Evolutionary conservation across 1,284 basidiomycete genomes (phyloP).

Genomic region (Pisolithus thermaeus): DNA sequence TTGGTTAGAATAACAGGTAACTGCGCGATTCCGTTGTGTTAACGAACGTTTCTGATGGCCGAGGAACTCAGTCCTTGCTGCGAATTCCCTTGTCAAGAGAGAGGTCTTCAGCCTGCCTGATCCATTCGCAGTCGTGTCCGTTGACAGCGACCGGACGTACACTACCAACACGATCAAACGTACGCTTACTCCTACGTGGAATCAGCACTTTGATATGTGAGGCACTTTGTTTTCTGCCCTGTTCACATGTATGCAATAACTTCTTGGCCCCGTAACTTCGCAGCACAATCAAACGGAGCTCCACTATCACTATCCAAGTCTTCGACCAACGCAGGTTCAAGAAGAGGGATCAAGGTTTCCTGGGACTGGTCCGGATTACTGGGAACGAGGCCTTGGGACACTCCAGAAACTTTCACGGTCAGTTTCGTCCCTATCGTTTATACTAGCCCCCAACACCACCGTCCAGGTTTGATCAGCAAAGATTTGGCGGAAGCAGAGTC

Average conservation of each 20-base stretch:
- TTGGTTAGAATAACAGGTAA: constrained; percentile 24
- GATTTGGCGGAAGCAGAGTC: constrained; percentile 19
- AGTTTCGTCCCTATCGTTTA: constrained; percentile 7
- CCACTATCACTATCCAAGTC: constrained; percentile 92
- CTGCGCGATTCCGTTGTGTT: neutral
- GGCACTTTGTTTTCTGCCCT: constrained; percentile 20
- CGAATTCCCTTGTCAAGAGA: constrained; percentile 83
- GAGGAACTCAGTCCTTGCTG: constrained; percentile 67
- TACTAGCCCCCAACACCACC: constrained; percentile 7
- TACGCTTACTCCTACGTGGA: constrained; percentile 89
- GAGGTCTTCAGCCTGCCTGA: constrained; percentile 92
- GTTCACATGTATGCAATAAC: constrained; percentile 6
- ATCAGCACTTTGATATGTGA: constrained; percentile 89
- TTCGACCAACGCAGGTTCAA: constrained; percentile 98
- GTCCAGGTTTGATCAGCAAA: constrained; percentile 16
- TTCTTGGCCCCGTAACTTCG: neutral
- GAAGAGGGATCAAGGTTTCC: constrained; percentile 89
- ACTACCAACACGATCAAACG: constrained; percentile 84
- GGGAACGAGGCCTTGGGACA: constrained; percentile 22
- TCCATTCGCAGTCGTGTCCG: constrained; percentile 94
- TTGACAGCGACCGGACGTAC: constrained; percentile 93
- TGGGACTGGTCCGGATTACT: constrained; percentile 25
- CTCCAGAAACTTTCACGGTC: constrained; percentile 27
- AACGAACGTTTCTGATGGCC: neutral
- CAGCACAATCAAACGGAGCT: constrained; percentile 84